Percentiles rank a stretch among this genome's conserved stretches.
Conservation (phyloP, 1,284 basidiomycete species). For the Earliella scabrosa region DNA sequence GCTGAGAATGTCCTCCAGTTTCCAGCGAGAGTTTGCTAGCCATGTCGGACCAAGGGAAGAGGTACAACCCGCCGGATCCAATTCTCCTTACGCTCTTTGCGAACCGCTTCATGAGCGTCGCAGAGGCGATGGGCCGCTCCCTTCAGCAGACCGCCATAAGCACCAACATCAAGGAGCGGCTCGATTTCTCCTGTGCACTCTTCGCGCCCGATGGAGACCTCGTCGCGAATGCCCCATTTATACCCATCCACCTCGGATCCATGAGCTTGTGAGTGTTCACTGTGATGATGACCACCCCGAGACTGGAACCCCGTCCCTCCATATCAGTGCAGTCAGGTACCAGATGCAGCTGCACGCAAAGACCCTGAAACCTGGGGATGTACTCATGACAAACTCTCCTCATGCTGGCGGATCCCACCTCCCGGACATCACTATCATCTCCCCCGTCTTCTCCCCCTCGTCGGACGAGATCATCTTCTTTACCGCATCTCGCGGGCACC, state of each 20-base stretch:
- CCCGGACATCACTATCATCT: constrained; percentile 90
- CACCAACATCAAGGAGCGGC: constrained; percentile 89
- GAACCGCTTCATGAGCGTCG: constrained; percentile 92
- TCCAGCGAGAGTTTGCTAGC: neutral
- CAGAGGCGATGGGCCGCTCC: constrained; percentile 91
- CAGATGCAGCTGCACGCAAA: constrained; percentile 81
- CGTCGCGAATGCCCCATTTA: constrained; percentile 90
- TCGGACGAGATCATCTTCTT: constrained; percentile 86
- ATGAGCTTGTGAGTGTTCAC: constrained; percentile 77
- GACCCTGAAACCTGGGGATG: constrained; percentile 82
- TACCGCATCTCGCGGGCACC: constrained; percentile 88
- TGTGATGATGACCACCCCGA: too few species aligned
- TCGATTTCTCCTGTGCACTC: constrained; percentile 90
- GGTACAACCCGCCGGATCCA: constrained; percentile 66
- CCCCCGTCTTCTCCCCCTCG: constrained; percentile 70
- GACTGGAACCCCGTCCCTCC: neutral
- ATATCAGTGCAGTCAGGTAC: constrained; percentile 82
- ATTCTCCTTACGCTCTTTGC: constrained; percentile 90
- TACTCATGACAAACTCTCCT: constrained; percentile 90
- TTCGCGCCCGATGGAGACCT: constrained; percentile 91
- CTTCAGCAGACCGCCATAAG: constrained; percentile 90
- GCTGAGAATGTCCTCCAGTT: too few species aligned
- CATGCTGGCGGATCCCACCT: constrained; percentile 88
- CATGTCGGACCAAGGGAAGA: constrained; percentile 19
- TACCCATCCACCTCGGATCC: constrained; percentile 79